These are phyloP conservation scores for Magnaporthiopsis incrustans DNA, from an alignment of 2,329 filamentous ascomycete species.

Conservation along the genomic window DNA sequence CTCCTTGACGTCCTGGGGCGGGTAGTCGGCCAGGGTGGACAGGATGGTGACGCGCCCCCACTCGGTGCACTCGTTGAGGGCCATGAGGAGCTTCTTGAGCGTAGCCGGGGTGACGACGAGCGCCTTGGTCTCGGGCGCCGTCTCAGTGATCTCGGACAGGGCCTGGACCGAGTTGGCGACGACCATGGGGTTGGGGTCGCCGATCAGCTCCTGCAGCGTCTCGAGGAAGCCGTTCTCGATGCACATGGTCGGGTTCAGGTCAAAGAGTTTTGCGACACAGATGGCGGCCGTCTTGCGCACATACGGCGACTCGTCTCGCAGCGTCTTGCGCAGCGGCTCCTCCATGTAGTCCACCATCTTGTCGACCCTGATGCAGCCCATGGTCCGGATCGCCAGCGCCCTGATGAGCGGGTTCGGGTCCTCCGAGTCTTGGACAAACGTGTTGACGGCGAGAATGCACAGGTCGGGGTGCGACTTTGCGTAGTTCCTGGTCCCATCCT, in stretches of 20 bases:
- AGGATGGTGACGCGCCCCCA: slow-evolving; percentile 96
- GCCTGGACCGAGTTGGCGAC: slow-evolving; percentile 96
- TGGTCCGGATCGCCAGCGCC: slow-evolving; percentile 91
- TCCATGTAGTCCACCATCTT: slow-evolving; percentile 99
- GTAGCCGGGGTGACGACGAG: slow-evolving; percentile 73
- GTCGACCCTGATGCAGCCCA: slow-evolving; percentile 96
- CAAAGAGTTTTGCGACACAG: slow-evolving; percentile 95
- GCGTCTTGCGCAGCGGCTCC: slow-evolving; percentile 88
- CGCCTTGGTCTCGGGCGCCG: slow-evolving; percentile 82
- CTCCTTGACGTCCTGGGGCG: slow-evolving; percentile 81
- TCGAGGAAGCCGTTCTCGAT: slow-evolving; percentile 96
- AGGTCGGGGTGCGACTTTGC: slow-evolving; percentile 98
- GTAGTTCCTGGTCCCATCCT: slow-evolving; percentile 66
- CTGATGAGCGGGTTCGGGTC: slow-evolving; percentile 94
- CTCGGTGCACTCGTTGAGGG: slow-evolving; percentile 95
- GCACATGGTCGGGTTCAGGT: slow-evolving; percentile 85
- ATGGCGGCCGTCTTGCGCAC: slow-evolving; percentile 97
- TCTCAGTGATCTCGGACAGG: slow-evolving; percentile 81
- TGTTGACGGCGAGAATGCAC: slow-evolving; percentile 97
- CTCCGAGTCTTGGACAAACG: slow-evolving; percentile 97
- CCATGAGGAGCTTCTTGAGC: slow-evolving; percentile 93
- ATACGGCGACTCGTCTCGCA: slow-evolving; percentile 95
- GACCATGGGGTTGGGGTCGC: slow-evolving; percentile 97
- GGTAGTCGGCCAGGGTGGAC: slow-evolving; percentile 82
- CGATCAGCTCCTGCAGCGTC: slow-evolving; percentile 88